Evolutionary conservation across 257 asterid genomes (phyloP).

Genomic region (Ehretia macrophylla): DNA sequence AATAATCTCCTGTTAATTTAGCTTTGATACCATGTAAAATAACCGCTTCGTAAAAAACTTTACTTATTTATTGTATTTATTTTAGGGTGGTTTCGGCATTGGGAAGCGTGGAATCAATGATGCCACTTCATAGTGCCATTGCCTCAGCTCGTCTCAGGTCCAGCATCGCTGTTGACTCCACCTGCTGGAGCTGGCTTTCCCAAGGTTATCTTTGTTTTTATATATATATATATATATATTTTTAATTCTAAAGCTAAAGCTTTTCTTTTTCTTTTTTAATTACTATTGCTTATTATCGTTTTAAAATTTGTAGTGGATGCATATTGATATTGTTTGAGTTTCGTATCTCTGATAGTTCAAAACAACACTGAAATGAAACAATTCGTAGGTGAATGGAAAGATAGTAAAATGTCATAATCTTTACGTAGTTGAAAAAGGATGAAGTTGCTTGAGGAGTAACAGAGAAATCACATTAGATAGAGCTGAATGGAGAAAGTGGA

Average conservation of each 20-base stretch:
- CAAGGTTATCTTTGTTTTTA: conserved; percentile 31
- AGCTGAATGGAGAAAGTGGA: background rate
- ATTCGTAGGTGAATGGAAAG: background rate
- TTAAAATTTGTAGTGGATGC: no score
- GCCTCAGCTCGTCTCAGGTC: conserved; percentile 61
- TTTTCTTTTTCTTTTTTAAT: background rate
- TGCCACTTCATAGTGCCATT: conserved; percentile 53
- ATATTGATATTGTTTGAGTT: background rate
- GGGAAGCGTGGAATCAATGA: conserved; percentile 42
- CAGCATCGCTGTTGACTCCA: conserved; percentile 42
- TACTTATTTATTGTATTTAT: no score
- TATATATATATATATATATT: background rate
- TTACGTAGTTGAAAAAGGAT: no score
- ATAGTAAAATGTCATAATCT: background rate
- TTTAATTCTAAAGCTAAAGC: conserved; percentile 1
- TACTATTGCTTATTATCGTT: no score
- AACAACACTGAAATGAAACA: background rate
- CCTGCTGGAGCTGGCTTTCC: conserved; percentile 59
- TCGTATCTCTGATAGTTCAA: background rate
- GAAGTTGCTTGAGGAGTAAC: background rate
- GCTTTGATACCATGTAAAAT: no score
- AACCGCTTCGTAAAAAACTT: no score
- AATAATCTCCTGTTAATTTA: no score
- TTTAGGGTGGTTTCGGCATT: conserved; percentile 38
- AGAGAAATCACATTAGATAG: background rate